Evolutionary conservation across 257 asterid species (phyloP), one percentile per base, ranked within the genome.

Genomic region (Fraxinus quadrangulata): DNA sequence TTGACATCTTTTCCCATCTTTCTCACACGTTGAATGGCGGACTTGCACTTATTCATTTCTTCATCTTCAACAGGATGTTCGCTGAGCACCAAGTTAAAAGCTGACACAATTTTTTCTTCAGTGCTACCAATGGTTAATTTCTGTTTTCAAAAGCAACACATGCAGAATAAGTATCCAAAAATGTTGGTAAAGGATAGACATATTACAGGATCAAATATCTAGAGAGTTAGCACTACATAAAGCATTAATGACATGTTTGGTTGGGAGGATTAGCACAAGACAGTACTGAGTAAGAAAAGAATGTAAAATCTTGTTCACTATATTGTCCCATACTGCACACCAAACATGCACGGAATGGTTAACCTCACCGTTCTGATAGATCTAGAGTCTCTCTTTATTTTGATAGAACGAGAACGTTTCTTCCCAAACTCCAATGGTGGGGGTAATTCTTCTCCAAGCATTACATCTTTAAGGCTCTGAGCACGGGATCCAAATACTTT

Each of bases 41-140:
- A 83, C 78, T 86, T 91, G 92, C 98, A 95, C 83, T 84, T 91
- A 73, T 71, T 85, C 94, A 91, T 86, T 82, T 90, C 94, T 83
- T 87, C 97, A 61, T 89, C 97, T 90, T 93, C 98, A 77, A 68
- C 83, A 59, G 88, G 12, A 73, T 81, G 85, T 72, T 92, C 97
- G 66, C 89, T 85, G 42, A 83, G 80, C 78, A 95, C 97, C 81
- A 66, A 45, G 81, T 92, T 96, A 81, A 87, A 86, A 47, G 99
- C 99, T 45, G 98, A 85, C 49, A 92, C 92, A 33, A 95, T 93
- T 83, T 95, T 95, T 81, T 95, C 99, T 59, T 92, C 89, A 70
- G 85, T 70, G 72, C 96, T 96, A 79, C 99, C 99, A 73, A 95
- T 81, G 78, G 90, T 88, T 84, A 95, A 82, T 86, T 95, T 95